Evolutionary conservation across 805 yeast genomes (phyloP).

Genomic region (Kazachstania taianensis): DNA sequence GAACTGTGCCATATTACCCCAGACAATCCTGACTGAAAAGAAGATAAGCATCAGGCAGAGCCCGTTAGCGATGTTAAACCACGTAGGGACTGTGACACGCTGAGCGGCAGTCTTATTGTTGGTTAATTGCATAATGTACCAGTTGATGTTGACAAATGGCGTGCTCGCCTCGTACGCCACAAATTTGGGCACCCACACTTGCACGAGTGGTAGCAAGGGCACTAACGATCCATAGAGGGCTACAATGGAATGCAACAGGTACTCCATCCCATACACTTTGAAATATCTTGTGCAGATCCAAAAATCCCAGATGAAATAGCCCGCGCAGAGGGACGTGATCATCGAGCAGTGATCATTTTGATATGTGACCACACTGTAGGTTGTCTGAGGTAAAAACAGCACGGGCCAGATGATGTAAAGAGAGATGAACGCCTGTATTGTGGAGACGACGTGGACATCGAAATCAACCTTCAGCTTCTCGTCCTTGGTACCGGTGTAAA

Average conservation of each 20-base stretch:
- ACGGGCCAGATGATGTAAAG: conserved; percentile 52
- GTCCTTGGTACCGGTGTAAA: conserved; percentile 40
- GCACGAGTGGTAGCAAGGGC: conserved; percentile 62
- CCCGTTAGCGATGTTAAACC: conserved; percentile 57
- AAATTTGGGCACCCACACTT: conserved; percentile 75
- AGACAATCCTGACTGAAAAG: conserved; percentile 65
- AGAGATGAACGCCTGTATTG: conserved; percentile 70
- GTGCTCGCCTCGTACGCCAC: conserved; percentile 81
- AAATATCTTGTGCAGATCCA: conserved; percentile 54
- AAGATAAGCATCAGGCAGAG: conserved; percentile 55
- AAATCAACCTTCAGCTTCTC: conserved; percentile 54
- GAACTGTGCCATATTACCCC: conserved; percentile 76
- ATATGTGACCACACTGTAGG: conserved; percentile 48
- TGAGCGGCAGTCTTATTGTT: conserved; percentile 33
- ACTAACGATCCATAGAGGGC: conserved; percentile 64
- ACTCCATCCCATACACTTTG: conserved; percentile 69
- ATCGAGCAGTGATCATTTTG: conserved; percentile 68
- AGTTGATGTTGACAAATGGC: conserved; percentile 89
- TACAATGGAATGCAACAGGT: conserved; percentile 72
- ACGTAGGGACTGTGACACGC: conserved; percentile 36
- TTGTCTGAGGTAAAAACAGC: conserved; percentile 38
- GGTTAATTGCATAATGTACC: conserved; percentile 79
- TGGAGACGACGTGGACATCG: conserved; percentile 84
- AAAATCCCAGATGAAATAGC: conserved; percentile 90
- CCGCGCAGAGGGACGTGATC: conserved; percentile 60